Evolutionary conservation across 163 green algal species (phyloP).

Genomic region (Scenedesmus sp.): DNA sequence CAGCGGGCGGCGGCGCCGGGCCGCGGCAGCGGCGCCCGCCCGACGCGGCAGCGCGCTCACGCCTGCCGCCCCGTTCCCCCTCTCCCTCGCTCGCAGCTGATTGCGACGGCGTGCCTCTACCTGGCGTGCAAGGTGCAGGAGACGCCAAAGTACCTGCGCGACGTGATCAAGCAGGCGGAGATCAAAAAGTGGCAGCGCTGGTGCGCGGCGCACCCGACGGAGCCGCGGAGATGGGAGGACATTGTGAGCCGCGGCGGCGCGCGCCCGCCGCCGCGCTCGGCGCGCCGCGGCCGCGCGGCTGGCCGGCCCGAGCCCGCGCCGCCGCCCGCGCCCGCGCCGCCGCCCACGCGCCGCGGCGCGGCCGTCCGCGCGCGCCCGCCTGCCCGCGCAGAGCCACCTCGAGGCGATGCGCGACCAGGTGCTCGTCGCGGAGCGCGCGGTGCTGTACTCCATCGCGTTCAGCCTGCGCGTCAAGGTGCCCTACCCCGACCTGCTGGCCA

Average conservation of each 20-base stretch:
- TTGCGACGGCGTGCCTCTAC: constrained; percentile 66
- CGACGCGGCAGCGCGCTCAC: neutral
- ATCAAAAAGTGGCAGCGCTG: constrained; percentile 21
- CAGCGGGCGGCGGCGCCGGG: neutral
- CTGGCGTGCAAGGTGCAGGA: constrained; percentile 71
- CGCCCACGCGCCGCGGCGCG: too few species aligned
- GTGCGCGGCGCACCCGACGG: neutral
- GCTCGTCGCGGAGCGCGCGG: constrained; percentile 60
- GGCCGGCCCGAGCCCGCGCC: too few species aligned
- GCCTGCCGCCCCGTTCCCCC: neutral
- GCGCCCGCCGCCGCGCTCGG: neutral
- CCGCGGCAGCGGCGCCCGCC: neutral
- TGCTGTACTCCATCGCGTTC: constrained; percentile 67
- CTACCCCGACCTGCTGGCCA: constrained; percentile 51
- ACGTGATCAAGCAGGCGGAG: constrained; percentile 48
- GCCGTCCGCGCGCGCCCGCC: too few species aligned
- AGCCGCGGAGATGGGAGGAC: constrained; percentile 31
- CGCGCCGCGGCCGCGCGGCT: neutral
- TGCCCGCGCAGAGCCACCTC: constrained; percentile 28
- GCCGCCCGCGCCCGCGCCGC: too few species aligned
- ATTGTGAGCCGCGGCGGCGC: constrained; percentile 2
- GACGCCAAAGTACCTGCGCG: constrained; percentile 50
- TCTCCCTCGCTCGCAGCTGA: constrained; percentile 43
- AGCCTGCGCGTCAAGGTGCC: constrained; percentile 52
- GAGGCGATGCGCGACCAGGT: constrained; percentile 55